phyloP scores from a whole-genome alignment of 1,139 yeast species.

The Scheffersomyces illinoinensis region DNA sequence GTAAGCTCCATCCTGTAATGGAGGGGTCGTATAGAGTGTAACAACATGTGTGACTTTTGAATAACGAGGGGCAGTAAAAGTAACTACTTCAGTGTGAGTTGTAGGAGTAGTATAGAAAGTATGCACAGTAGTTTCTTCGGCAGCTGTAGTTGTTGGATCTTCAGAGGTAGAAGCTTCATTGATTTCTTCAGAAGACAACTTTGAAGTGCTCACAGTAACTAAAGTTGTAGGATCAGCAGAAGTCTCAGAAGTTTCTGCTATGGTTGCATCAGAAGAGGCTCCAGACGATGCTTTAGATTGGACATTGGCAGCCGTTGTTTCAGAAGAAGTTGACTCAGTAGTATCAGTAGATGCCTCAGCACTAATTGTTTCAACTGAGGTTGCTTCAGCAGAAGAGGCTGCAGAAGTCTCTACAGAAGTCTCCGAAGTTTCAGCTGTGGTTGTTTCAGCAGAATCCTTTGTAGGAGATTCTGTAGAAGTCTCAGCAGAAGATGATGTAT shows the following conservation, averaged over 20 bases:
- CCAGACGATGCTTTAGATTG: neutral
- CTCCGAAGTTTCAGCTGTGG: neutral
- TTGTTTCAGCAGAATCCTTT: neutral
- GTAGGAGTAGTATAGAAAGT: constrained; percentile 9
- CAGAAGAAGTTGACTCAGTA: too few species aligned
- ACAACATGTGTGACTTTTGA: neutral
- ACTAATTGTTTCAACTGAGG: too few species aligned
- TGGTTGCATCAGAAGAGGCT: too few species aligned
- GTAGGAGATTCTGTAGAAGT: neutral
- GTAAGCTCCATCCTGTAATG: neutral
- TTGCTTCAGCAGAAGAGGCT: too few species aligned
- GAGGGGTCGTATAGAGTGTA: neutral
- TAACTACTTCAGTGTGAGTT: constrained; percentile 1
- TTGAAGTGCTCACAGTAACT: neutral
- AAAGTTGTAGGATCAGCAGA: constrained; percentile 1
- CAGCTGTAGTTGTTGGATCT: neutral
- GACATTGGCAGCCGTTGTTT: neutral
- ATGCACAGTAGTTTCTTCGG: neutral
- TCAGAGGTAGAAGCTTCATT: neutral
- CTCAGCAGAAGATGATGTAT: neutral
- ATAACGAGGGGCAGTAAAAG: neutral
- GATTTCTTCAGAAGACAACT: neutral
- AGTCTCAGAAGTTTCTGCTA: neutral
- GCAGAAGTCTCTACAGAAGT: too few species aligned
- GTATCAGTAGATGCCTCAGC: too few species aligned